phyloP scores from a whole-genome alignment of 345 rosid genomes.

The Sisymbrium irio region DNA sequence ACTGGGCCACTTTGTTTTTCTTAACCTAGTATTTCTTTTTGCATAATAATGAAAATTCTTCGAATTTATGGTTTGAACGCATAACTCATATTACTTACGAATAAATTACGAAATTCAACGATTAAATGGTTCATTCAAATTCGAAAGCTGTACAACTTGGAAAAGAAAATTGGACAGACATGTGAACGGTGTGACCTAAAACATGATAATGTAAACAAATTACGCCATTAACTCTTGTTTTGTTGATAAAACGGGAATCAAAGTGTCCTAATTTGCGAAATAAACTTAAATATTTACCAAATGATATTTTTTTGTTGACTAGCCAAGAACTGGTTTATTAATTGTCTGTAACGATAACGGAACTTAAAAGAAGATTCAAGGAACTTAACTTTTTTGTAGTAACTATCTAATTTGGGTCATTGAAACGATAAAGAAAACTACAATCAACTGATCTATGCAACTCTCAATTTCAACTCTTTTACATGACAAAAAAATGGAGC shows the following conservation, averaged over 20 bases:
- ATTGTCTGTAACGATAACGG: slow-evolving; percentile 8
- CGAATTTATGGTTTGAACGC: background rate
- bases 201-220: background rate
- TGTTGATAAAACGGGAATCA: background rate
- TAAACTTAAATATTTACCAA: no score
- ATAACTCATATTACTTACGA: background rate
- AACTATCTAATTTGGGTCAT: background rate
- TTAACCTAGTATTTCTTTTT: background rate
- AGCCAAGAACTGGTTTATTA: slow-evolving; percentile 7
- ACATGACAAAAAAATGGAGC: background rate
- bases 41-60: background rate
- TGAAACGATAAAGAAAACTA: background rate
- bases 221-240: background rate
- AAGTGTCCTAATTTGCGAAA: background rate
- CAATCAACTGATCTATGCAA: slow-evolving; percentile 11
- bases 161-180: slow-evolving; percentile 6
- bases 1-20: slow-evolving; percentile 2
- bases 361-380: background rate
- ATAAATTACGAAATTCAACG: background rate
- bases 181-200: slow-evolving; percentile 12
- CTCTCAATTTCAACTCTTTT: background rate
- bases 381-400: background rate
- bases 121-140: background rate
- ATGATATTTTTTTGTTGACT: background rate
- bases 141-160: slow-evolving; percentile 4